Base-by-base conservation (phyloP, 352 stramenopile genomes). In the Pseudoperonospora humuli region DNA sequence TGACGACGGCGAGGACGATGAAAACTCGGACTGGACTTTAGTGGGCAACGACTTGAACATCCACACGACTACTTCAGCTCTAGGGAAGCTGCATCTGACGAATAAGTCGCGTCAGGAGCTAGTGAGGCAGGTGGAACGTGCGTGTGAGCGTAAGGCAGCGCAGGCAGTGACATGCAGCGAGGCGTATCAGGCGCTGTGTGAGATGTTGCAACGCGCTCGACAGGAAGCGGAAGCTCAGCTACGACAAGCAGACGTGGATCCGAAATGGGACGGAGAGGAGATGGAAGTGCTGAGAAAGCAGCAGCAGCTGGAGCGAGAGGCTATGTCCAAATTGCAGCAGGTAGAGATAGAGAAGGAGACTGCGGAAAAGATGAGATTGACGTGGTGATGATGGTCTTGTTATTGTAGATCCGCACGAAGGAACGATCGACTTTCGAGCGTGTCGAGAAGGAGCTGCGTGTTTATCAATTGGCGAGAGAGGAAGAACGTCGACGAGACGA, bases 141-240 rank as follows among this genome's bases (percentile, higher is more conserved):
- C 64, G 31, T 88, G 76, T 20, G 76, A 88, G 40, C 58, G 63
- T 34, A 77, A 75, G 37, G 76, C 76, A 17, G 61, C 70, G 45
- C 45, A 64, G 21, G 62, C 67, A 1, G 71, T 88, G 18, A 75
- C 56, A 9, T 53, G 55, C n/a, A 84, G 71, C 25, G 45, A 44
- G 2, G 74, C 76, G 25, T 85, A 88, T 43, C 60, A 74, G 21
- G n/a, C 43, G 42, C 58, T 88, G 26, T 86, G 70, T 18, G 50
- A 72, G 29, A 85, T 69, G 21, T 52, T 88, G 38, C 66, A 86
- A 45, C 57, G 50, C 15, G 65, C 73, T 20, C 76, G 74, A 15
- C 45, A 63, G 9, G 60, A 84, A 15, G 76, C 76, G 0, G 71
- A 82, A 14, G 41, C 49, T 7, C 62, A 77, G 47, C 44, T 88